phyloP scores from a whole-genome alignment of 1,139 yeast genomes.

The Groenewaldozyma sp. region DNA sequence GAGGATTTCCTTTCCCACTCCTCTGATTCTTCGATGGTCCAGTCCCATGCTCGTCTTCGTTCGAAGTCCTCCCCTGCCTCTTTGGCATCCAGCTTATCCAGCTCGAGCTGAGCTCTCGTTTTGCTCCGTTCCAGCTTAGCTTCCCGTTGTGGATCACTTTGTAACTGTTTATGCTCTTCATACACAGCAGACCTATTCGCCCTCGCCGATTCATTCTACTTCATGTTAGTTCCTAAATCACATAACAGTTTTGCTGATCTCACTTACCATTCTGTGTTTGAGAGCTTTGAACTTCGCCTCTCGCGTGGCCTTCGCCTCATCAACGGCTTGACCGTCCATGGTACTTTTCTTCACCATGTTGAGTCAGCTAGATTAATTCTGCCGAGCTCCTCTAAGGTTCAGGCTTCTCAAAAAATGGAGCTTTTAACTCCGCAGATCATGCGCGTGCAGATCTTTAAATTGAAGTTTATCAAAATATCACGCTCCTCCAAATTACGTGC shows the following conservation, averaged over 20 bases:
- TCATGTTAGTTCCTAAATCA: background rate
- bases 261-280: conserved; percentile 3
- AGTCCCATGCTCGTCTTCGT: conserved; percentile 44
- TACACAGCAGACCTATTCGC: conserved; percentile 36
- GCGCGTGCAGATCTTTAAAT: no score
- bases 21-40: conserved; percentile 61
- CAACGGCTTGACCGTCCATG: no score
- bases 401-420: no score
- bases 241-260: background rate
- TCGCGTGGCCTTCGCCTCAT: background rate
- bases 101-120: conserved; percentile 33
- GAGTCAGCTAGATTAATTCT: no score
- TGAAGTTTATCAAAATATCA: no score
- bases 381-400: no score
- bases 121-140: conserved; percentile 29
- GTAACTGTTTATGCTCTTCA: conserved; percentile 33
- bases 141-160: conserved; percentile 26
- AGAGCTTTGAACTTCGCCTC: conserved; percentile 3
- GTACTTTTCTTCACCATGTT: no score
- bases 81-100: conserved; percentile 32
- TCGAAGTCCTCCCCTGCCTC: conserved; percentile 36
- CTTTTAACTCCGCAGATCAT: no score
- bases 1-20: conserved; percentile 47
- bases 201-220: conserved; percentile 22
- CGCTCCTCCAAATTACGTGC: no score